These are phyloP conservation scores for Lactarius psammicola DNA, from an alignment of 768 basidiomycete genomes.

Conservation along the genomic window DNA sequence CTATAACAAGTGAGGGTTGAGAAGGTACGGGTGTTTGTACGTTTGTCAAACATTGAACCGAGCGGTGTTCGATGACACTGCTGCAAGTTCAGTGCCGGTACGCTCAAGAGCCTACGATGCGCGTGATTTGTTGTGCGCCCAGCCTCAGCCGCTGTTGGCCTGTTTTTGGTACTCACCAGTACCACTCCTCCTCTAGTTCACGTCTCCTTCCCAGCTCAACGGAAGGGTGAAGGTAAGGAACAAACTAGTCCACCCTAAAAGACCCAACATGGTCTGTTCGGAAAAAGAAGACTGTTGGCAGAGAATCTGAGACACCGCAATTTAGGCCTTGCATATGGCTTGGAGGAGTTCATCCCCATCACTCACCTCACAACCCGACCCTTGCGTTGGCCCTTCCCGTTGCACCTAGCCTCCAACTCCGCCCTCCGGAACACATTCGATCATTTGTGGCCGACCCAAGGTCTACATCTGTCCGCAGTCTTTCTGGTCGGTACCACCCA, in stretches of 20 bases:
- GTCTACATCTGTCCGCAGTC: slow-evolving; percentile 51
- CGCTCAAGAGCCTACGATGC: slow-evolving; percentile 10
- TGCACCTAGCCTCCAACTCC: too few species aligned
- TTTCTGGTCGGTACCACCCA: slow-evolving; percentile 62
- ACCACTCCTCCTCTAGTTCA: not conserved
- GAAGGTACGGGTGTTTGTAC: slow-evolving; percentile 50
- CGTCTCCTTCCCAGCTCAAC: not conserved
- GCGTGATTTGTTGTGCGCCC: slow-evolving; percentile 13
- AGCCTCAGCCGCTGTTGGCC: slow-evolving; percentile 4
- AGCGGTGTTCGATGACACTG: slow-evolving; percentile 4
- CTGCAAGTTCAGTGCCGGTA: not conserved
- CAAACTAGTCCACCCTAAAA: slow-evolving; percentile 8
- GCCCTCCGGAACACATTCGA: slow-evolving; percentile 46
- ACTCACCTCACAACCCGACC: slow-evolving; percentile 23
- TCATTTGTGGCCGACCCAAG: slow-evolving; percentile 59
- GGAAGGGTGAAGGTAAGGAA: not conserved
- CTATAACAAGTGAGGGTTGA: slow-evolving; percentile 48
- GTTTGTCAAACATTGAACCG: slow-evolving; percentile 48
- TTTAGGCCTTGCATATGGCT: slow-evolving; percentile 61
- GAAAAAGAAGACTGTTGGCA: slow-evolving; percentile 19
- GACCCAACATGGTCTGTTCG: slow-evolving; percentile 14
- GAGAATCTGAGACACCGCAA: slow-evolving; percentile 19
- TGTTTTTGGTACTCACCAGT: not conserved
- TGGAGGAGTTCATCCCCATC: slow-evolving; percentile 43
- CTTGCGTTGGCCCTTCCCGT: slow-evolving; percentile 68